Conservation (phyloP, 495 filamentous ascomycete species). For the Penicillium cataractarum region DNA sequence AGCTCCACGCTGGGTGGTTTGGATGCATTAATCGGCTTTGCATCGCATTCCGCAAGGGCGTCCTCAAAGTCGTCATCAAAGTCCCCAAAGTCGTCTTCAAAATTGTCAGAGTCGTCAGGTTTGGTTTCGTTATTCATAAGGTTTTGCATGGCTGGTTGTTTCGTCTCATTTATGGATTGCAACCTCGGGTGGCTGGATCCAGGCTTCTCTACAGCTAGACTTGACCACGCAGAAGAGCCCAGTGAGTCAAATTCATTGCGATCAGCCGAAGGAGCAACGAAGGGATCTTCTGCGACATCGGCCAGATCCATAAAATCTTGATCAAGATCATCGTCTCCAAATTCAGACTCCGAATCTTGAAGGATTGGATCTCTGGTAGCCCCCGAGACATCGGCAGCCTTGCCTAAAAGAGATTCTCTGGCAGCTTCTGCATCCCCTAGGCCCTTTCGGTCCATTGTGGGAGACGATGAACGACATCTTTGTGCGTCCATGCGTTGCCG, state of each 20-base stretch:
- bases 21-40: conserved; percentile 48
- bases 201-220: conserved; percentile 19
- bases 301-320: conserved; percentile 55
- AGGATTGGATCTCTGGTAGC: conserved; percentile 17
- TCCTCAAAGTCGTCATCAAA: conserved; percentile 47
- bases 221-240: conserved; percentile 26
- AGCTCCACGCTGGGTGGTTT: conserved; percentile 15
- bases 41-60: conserved; percentile 44
- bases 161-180: conserved; percentile 5
- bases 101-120: conserved; percentile 56
- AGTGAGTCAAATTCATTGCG: conserved; percentile 22
- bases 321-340: conserved; percentile 64
- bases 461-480: conserved; percentile 48
- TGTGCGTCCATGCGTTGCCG: conserved; percentile 43
- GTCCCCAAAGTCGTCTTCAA: conserved; percentile 72
- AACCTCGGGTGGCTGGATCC: conserved; percentile 11
- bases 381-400: conserved; percentile 11
- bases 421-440: conserved; percentile 10
- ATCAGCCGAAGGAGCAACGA: conserved; percentile 23
- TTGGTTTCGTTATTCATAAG: conserved; percentile 56
- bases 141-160: conserved; percentile 22
- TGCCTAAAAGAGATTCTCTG: conserved; percentile 12
- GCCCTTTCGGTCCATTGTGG: conserved; percentile 39
- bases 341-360: conserved; percentile 56
- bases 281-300: conserved; percentile 43